Evolutionary conservation across 176 grass and related monocot genomes (phyloP), one percentile per base, ranked within the genome.

Genomic region (Elaeis guineensis): DNA sequence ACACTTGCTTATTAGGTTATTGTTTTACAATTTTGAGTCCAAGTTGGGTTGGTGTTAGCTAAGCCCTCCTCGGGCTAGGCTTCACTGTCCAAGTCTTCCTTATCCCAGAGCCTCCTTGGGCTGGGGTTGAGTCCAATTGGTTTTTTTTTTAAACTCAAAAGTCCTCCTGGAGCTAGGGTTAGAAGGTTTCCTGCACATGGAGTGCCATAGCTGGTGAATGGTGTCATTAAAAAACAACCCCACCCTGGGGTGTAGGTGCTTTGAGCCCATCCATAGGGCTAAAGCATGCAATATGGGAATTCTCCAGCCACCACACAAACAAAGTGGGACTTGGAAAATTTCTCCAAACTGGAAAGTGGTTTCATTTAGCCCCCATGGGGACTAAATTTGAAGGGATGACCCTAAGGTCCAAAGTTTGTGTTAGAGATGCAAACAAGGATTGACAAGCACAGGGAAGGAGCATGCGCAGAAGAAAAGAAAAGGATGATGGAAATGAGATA

Each of bases 251-350:
- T 69, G 44, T 61, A 82, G 65, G 72, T 72, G 76, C 90, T 86
- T 83, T 70, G 62, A 73, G 69, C 90, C 82, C 82, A 95, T 78
- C 90, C 35, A 82, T 79, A 72, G 90, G 83, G 83, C 80, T 69
- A 70, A 84, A 95, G 82, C 23, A 23, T 23, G 23, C 76, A 70
- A 44, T 6, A 14, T 44, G 35, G 35, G 35, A 44, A 64, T 66
- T 68, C 55, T 86, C 81, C 81, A 74, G 61, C 72, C 73, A 64
- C 80, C 80, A 87, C 78, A 77, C 72, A 62, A 83, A 23, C 52
- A 78, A 78, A 67, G 84, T 82, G 79, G 78, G 71, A 59, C 74
- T 49, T 65, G 51, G 57, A 21, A 62, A 75, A 82, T 71, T 67
- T 29, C 25, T 67, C 64, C 64, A 55, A 19, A 44, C 35, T 44